Percentiles rank a stretch among this genome's conserved stretches.
Conservation (phyloP, 2,329 filamentous ascomycete species). For the Basipetospora sp. region DNA sequence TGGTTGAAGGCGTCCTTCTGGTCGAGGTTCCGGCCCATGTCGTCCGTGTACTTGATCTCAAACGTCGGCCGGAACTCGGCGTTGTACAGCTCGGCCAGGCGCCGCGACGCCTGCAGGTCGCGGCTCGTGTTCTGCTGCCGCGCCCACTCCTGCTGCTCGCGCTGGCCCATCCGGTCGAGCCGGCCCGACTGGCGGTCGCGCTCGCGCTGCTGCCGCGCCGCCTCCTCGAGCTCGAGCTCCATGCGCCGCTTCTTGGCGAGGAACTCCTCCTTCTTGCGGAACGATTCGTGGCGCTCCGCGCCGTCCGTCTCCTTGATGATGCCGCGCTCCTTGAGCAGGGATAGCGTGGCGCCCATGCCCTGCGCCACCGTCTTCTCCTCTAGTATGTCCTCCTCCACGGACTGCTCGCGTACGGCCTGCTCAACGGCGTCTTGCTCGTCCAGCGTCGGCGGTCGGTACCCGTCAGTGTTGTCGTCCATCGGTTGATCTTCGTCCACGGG, state of each 20-base stretch:
- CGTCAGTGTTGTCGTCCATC: conserved; percentile 12
- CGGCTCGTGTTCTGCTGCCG: conserved; percentile 77
- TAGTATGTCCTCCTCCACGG: conserved; percentile 20
- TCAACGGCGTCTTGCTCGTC: conserved; percentile 27
- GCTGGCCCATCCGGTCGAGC: conserved; percentile 76
- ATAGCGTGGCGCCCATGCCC: conserved; percentile 69
- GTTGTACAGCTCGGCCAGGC: conserved; percentile 74
- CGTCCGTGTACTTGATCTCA: conserved; percentile 79
- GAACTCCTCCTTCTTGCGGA: conserved; percentile 63
- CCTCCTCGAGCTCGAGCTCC: conserved; percentile 65
- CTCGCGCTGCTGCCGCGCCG: conserved; percentile 69
- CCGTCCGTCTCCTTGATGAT: conserved; percentile 54
- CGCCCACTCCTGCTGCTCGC: conserved; percentile 79
- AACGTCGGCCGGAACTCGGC: conserved; percentile 81
- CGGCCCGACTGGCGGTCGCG: conserved; percentile 70
- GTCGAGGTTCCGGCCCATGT: conserved; percentile 70
- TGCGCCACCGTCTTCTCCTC: conserved; percentile 64
- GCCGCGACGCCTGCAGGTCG: conserved; percentile 68
- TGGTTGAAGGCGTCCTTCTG: conserved; percentile 97
- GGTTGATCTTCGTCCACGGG: conserved; percentile 20
- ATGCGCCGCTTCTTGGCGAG: conserved; percentile 56
- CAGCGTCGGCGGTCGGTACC: background rate
- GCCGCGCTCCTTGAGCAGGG: conserved; percentile 72
- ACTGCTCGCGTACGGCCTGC: conserved; percentile 23
- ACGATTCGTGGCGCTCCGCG: conserved; percentile 48